Evolutionary conservation across 73 alveolate species (phyloP), one percentile per base, ranked within the genome.

Genomic region (Paramecium primaurelia): DNA sequence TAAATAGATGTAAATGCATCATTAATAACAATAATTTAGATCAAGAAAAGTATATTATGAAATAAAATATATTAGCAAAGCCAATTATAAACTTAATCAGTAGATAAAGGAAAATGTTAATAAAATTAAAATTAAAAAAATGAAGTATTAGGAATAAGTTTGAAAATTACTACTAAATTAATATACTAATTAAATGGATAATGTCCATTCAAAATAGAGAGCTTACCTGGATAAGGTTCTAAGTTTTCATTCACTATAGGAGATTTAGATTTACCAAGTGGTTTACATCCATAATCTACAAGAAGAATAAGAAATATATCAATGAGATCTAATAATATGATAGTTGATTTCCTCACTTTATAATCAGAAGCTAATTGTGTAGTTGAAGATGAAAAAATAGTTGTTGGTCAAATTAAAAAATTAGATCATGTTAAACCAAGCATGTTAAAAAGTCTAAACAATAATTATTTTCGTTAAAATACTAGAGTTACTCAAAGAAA

Each of bases 141-240:
- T 75, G 68, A 75, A 18, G 47, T 38, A 4, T 26, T 75, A 11
- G 88, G 88, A 1, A 42, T 75, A 1, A 75, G 88, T 75, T 75
- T 75, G 14, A 75, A 42, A 28, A 75, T 75, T 32, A 75, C 88
- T 22, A 75, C 88, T 3, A 75, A 75, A 75, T 5, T 75, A 16
- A 38, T 75, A 0, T 9, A 42, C 25, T 75, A 75, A 38, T 42
- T 75, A 20, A 75, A 75, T 75, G 59, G 38, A 22, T 16, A 36
- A 10, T 14, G 40, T n/a, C 60, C 88, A 75, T 75, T 75, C 14
- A 34, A 18, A 36, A 36, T 75, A 36, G 88, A 75, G 47, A 75
- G 88, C n/a, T 22, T 75, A 6, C 68, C 58, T 38, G 88, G 88
- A 4, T 36, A 75, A 38, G 88, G 88, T 16, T 38, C 88, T 16